Conservation (phyloP, 2,329 filamentous ascomycete genomes). For the Fusarium secorum region DNA sequence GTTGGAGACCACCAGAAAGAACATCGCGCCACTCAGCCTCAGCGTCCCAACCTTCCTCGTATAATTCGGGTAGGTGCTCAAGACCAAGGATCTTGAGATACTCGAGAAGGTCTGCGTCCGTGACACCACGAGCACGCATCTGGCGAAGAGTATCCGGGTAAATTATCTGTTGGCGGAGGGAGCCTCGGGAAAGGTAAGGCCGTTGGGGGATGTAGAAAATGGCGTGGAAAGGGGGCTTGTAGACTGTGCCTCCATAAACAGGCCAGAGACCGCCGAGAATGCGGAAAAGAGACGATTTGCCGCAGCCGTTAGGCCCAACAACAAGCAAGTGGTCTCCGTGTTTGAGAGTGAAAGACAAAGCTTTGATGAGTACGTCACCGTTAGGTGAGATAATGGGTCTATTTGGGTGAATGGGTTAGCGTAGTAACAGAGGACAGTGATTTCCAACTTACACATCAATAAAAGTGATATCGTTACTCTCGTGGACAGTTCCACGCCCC, state of each 20-base stretch:
- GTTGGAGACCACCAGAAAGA: constrained; percentile 89
- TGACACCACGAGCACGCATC: constrained; percentile 85
- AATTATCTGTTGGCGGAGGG: constrained; percentile 94
- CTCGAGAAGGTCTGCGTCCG: constrained; percentile 78
- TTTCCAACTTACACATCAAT: constrained; percentile 71
- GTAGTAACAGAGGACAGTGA: not conserved
- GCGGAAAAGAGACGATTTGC: constrained; percentile 94
- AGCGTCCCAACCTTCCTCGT: constrained; percentile 83
- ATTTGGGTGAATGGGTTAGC: constrained; percentile 25
- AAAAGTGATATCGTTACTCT: constrained; percentile 86
- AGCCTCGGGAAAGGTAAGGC: constrained; percentile 90
- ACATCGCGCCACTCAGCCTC: constrained; percentile 98
- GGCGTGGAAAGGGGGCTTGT: constrained; percentile 88
- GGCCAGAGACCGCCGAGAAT: constrained; percentile 97
- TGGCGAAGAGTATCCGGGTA: constrained; percentile 90
- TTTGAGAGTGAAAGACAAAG: constrained; percentile 85
- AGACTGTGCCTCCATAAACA: constrained; percentile 92
- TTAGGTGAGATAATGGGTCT: constrained; percentile 95
- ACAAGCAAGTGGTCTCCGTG: constrained; percentile 92
- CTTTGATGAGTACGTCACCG: constrained; percentile 87
- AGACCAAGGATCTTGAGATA: constrained; percentile 85
- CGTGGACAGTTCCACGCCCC: constrained; percentile 80
- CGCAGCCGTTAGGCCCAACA: constrained; percentile 95
- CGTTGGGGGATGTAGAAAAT: constrained; percentile 99
- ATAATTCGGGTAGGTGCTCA: constrained; percentile 79